Evolutionary conservation across 202 grass and related monocot species (phyloP), one percentile per base, ranked within the genome.

Genomic region (Musa balbisiana): DNA sequence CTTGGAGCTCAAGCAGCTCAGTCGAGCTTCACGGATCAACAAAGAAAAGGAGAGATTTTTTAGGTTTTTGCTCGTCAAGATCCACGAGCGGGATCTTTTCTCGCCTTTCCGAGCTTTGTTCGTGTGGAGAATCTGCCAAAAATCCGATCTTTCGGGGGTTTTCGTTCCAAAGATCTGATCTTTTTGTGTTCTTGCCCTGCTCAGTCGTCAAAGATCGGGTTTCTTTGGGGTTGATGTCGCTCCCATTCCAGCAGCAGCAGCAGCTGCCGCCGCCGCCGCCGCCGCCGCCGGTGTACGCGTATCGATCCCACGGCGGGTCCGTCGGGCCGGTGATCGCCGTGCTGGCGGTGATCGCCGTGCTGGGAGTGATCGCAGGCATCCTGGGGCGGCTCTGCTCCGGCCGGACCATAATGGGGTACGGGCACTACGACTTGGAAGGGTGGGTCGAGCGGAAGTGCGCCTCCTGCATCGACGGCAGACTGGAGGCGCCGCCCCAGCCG

Each of bases 381-480:
- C 3, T 77, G 6, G 75, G 75, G 5, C 75, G 75, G 20, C 60
- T 77, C 49, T 77, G 75, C 75, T 66, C 62, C 60, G 62, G 75
- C 8, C 49, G 49, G 43, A 77, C 56, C 43, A 49, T 67, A 24
- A 26, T 77, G 33, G 75, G 75, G 43, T 67, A 77, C 62, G 75
- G 75, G 15, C 73, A 56, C 62, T 77, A 77, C 75, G 49, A 77
- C 14, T 22, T 77, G 8, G 75, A 77, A 50, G 75, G 50, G 14
- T 77, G 75, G 75, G 24, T 77, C 49, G 75, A 77, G 75, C 62
- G 60, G 33, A 77, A 77, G 62, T 77, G 75, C 75, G 62, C 75
- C 49, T 65, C 75, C 75, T 77, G 75, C 75, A 77, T 77, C 75
- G 75, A 77, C 75, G 75, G 75, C 0, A 26, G 75, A 50, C 11